Evolutionary conservation across 257 asterid species (phyloP).

Genomic region (Jacaranda mimosifolia): DNA sequence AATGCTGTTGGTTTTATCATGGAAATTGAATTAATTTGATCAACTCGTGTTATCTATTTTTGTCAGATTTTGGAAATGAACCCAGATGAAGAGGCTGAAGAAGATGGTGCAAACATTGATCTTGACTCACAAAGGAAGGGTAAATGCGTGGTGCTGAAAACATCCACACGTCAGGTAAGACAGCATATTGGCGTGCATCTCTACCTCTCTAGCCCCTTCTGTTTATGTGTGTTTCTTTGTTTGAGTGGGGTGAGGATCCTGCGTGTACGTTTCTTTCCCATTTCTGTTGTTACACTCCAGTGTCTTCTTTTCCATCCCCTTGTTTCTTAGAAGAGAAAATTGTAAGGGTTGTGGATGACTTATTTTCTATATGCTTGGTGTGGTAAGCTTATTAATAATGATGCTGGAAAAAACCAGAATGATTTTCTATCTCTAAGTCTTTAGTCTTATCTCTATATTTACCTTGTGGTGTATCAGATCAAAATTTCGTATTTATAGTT

Average conservation of each 20-base stretch:
- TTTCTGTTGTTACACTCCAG: neutral
- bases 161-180: slow-evolving; percentile 93
- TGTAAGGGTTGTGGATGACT: neutral
- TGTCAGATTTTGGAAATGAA: slow-evolving; percentile 93
- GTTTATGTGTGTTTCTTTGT: neutral
- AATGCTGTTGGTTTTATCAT: neutral
- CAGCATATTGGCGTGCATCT: slow-evolving; percentile 2
- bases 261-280: neutral
- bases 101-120: slow-evolving; percentile 98
- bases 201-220: neutral
- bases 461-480: neutral
- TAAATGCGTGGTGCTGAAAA: slow-evolving; percentile 94
- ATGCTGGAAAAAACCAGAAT: neutral
- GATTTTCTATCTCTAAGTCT: neutral
- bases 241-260: neutral
- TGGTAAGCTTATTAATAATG: neutral
- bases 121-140: slow-evolving; percentile 99
- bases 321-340: neutral
- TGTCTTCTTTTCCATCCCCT: neutral
- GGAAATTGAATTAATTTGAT: slow-evolving; percentile 11
- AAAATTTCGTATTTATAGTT: neutral
- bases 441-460: neutral
- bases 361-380: neutral
- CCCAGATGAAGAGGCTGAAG: slow-evolving; percentile 99
- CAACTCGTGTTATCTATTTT: slow-evolving; percentile 16